Base-by-base conservation (phyloP, 805 yeast genomes). In the Torulaspora gathmanii region DNA sequence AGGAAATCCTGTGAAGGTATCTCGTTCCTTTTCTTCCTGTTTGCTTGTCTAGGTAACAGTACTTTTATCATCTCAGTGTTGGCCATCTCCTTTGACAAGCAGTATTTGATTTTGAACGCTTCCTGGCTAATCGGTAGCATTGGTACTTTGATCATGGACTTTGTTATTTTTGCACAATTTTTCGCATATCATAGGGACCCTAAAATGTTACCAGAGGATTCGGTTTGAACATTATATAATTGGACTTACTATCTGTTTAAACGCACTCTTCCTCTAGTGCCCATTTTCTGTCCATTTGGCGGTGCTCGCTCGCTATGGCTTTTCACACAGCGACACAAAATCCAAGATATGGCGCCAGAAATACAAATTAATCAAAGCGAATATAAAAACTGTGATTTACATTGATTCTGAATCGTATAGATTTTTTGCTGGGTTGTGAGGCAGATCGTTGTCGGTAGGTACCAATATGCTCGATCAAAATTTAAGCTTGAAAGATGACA, bases 1-100 rank as follows among this genome's bases (percentile, higher is more conserved):
- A 77, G 97, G 60, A 90, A 89, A 67, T 84, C 95, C 1, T 89
- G 96, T 63, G 98, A 93, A 50, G 98, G 98, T 19, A 86, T 91
- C 39, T 87, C 96, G 9, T 87, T 93, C 60, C 74, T 91, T 73
- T 91, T 93, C 67, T 91, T 91, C 68, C 69, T 93, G 17, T 91
- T 93, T 73, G 98, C 99, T 16, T 89, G 96, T 64, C 70, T 91
- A 45, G 99, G 99, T 37, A 93, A 91, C 63, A 71, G 86, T 59
- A 87, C 96, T 0, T 93, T 89, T 57, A 96, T 93, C 33, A 75
- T 86, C 11, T 84, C 95, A 9, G 91, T 91, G 42, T 70, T 91
- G 40, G 78, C 85, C 36, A 82, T 86, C 33, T 86, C 88, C 52
- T 70, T 82, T 38, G 82, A 87, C 43, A 71, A 73, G 57, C 73